Conservation (phyloP, 257 asterid species). For the Solanum paucissectum region DNA sequence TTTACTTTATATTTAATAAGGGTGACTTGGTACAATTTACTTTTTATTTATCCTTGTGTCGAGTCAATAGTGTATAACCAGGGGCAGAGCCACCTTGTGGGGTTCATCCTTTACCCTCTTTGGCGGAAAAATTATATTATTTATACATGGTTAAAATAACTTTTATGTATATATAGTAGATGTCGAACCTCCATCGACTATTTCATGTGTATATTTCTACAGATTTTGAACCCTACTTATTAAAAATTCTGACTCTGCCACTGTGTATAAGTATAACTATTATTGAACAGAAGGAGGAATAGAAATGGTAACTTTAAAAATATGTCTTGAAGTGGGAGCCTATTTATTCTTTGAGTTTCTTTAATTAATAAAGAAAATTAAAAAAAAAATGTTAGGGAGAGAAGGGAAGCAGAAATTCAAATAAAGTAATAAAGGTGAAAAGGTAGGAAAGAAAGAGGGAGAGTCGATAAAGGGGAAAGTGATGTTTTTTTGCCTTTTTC, state of each 20-base stretch:
- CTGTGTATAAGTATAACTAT: not conserved
- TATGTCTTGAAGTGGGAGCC: not conserved
- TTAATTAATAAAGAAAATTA: not conserved
- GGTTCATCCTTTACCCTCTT: too few species aligned
- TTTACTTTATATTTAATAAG: too few species aligned
- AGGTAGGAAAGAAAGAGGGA: conserved; percentile 9
- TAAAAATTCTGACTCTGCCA: too few species aligned
- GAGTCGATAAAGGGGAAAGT: conserved; percentile 26
- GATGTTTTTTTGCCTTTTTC: conserved; percentile 30
- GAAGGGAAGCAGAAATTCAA: conserved; percentile 36
- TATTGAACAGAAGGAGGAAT: too few species aligned
- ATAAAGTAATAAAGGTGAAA: conserved; percentile 26
- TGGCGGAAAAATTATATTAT: too few species aligned
- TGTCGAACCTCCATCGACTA: too few species aligned
- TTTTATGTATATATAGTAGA: too few species aligned
- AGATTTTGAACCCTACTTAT: too few species aligned
- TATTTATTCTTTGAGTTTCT: not conserved
- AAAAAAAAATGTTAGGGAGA: not conserved
- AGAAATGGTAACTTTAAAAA: not conserved
- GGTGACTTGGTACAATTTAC: not conserved
- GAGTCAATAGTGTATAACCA: not conserved
- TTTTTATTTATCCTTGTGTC: not conserved
- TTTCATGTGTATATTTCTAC: too few species aligned
- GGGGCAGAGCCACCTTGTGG: too few species aligned
- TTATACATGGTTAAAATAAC: too few species aligned